These are phyloP conservation scores for Globisporangium perplexum DNA, from an alignment of 352 stramenopile species.

Conservation along the genomic window DNA sequence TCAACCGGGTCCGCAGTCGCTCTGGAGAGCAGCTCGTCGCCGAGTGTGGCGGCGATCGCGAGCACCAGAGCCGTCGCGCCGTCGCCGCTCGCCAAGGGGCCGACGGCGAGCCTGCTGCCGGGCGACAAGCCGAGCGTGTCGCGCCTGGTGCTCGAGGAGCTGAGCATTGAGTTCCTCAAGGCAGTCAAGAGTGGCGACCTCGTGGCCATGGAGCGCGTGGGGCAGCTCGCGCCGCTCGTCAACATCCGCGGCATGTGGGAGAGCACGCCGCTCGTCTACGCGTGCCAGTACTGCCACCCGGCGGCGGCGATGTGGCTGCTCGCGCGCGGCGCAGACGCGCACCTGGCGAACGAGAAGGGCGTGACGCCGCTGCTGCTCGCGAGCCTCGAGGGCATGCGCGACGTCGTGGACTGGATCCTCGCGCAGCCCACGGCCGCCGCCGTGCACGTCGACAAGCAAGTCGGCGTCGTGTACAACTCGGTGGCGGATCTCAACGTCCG, in stretches of 20 bases:
- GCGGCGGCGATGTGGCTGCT: conserved; percentile 57
- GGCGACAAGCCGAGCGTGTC: conserved; percentile 9
- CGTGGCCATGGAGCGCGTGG: conserved; percentile 21
- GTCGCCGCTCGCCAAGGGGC: neutral
- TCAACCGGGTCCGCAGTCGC: neutral
- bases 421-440: neutral
- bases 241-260: conserved; percentile 82
- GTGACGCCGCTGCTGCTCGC: conserved; percentile 68
- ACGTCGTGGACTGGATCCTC: conserved; percentile 41
- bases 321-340: conserved; percentile 26
- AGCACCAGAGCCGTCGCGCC: neutral
- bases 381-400: conserved; percentile 55
- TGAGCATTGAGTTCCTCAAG: conserved; percentile 60
- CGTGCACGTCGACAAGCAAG: conserved; percentile 31
- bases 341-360: conserved; percentile 57
- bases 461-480: conserved; percentile 76
- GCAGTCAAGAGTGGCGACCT: conserved; percentile 58
- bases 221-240: conserved; percentile 19
- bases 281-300: conserved; percentile 57
- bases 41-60: conserved; percentile 7
- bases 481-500: conserved; percentile 51
- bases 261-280: conserved; percentile 74
- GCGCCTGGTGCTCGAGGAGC: conserved; percentile 30
- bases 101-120: conserved; percentile 5
- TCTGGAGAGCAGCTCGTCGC: neutral